phyloP scores from a whole-genome alignment of 2,329 filamentous ascomycete species.

The Paecilomyces niveus region DNA sequence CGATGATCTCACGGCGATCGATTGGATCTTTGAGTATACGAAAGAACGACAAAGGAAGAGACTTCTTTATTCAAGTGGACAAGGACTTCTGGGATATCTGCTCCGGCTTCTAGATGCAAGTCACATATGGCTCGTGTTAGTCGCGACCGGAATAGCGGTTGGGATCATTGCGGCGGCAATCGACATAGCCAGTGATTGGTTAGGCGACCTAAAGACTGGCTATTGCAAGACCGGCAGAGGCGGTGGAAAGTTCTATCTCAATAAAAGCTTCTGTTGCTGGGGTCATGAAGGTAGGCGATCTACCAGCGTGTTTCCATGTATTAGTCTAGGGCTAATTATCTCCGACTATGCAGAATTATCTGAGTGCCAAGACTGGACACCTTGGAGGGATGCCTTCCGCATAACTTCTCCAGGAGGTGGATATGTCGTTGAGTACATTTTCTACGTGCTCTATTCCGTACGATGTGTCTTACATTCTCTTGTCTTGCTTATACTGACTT shows the following conservation, averaged over 20 bases:
- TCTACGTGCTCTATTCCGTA: conserved; percentile 81
- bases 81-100: conserved; percentile 65
- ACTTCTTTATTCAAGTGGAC: conserved; percentile 62
- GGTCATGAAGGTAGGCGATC: conserved; percentile 63
- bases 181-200: conserved; percentile 85
- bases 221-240: conserved; percentile 72
- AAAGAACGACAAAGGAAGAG: conserved; percentile 86
- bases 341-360: conserved; percentile 48
- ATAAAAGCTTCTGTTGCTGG: conserved; percentile 86
- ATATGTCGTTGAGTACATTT: conserved; percentile 80
- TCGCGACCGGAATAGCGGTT: conserved; percentile 76
- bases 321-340: conserved; percentile 9
- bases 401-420: conserved; percentile 59
- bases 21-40: conserved; percentile 99
- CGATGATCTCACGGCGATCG: conserved; percentile 92
- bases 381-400: conserved; percentile 72
- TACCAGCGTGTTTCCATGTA: conserved; percentile 5
- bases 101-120: conserved; percentile 72
- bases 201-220: conserved; percentile 85
- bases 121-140: conserved; percentile 85
- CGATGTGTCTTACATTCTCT: conserved; percentile 19
- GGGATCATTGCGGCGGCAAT: conserved; percentile 82
- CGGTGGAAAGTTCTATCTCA: conserved; percentile 84
- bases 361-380: conserved; percentile 78
- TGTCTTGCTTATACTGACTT: conserved; percentile 13